These are phyloP conservation scores for Aegilops bicornis DNA, from an alignment of 176 grass and related monocot genomes.

Conservation along the genomic window DNA sequence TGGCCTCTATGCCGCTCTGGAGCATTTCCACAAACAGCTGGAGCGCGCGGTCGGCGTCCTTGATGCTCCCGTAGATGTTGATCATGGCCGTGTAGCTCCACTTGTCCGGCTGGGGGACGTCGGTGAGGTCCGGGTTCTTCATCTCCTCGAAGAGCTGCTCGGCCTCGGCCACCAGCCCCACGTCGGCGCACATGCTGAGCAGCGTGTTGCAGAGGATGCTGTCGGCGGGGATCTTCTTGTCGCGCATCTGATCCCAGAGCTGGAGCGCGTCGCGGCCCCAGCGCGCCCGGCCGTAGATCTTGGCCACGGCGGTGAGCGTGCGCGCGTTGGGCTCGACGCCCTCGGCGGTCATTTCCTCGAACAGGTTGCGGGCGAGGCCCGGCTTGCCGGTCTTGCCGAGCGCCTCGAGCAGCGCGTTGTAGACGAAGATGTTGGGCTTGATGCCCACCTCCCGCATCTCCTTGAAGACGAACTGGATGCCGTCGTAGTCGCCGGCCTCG, in stretches of 20 bases:
- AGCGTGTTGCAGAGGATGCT: slow-evolving; percentile 92
- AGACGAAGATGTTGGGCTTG: slow-evolving; percentile 83
- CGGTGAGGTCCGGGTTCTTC: slow-evolving; percentile 30
- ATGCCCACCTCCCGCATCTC: slow-evolving; percentile 69
- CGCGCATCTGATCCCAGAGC: slow-evolving; percentile 69
- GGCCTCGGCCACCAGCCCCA: slow-evolving; percentile 64
- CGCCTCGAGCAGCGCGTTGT: slow-evolving; percentile 86
- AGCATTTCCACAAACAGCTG: slow-evolving; percentile 81
- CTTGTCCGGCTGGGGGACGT: slow-evolving; percentile 55
- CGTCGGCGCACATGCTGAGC: slow-evolving; percentile 90
- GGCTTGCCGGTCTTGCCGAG: slow-evolving; percentile 66
- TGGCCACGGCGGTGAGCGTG: slow-evolving; percentile 82
- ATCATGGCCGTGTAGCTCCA: slow-evolving; percentile 96
- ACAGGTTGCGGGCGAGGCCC: slow-evolving; percentile 70
- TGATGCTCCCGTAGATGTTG: slow-evolving; percentile 76
- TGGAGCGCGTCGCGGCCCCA: slow-evolving; percentile 76
- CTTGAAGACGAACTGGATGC: slow-evolving; percentile 64
- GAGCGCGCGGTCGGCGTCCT: slow-evolving; percentile 54
- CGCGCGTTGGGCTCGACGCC: slow-evolving; percentile 76
- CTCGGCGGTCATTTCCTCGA: slow-evolving; percentile 67
- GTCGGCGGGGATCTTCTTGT: slow-evolving; percentile 63
- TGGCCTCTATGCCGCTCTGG: slow-evolving; percentile 40
- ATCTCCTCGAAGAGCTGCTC: slow-evolving; percentile 86
- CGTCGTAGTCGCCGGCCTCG: slow-evolving; percentile 77
- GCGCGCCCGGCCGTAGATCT: slow-evolving; percentile 79